Percentiles rank a stretch among this genome's conserved stretches.
Evolutionary conservation across 2,329 filamentous ascomycete genomes (phyloP).

Genomic region (Coniella lustricola): DNA sequence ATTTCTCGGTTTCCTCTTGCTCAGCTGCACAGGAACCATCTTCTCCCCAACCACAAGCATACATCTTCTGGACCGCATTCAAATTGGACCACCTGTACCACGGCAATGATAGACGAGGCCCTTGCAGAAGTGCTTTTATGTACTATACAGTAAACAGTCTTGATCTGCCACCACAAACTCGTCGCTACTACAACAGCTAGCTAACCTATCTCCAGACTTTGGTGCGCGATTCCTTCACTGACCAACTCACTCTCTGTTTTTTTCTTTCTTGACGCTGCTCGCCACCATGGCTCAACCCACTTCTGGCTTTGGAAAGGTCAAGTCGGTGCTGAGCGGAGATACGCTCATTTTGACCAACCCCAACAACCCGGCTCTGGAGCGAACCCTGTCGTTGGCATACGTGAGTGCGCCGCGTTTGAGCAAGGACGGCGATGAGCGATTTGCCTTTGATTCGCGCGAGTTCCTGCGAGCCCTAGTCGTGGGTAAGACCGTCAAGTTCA

Average conservation of each 20-base stretch:
- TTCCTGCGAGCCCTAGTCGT: constrained; percentile 78
- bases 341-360: constrained; percentile 78
- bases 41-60: too few species aligned
- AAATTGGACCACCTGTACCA: too few species aligned
- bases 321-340: constrained; percentile 90
- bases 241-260: background rate
- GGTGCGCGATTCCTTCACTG: background rate
- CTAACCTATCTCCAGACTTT: background rate
- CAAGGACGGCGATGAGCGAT: constrained; percentile 87
- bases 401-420: constrained; percentile 80
- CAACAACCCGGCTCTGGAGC: constrained; percentile 75
- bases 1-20: background rate
- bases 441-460: constrained; percentile 91
- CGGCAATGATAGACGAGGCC: too few species aligned
- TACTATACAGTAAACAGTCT: too few species aligned
- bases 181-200: background rate
- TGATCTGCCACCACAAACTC: too few species aligned
- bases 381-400: constrained; percentile 83
- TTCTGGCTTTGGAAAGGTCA: constrained; percentile 53
- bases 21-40: background rate
- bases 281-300: constrained; percentile 3
- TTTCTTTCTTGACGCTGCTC: constrained; percentile 6
- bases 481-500: constrained; percentile 81
- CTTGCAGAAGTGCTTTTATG: too few species aligned
- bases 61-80: background rate